These are phyloP conservation scores for Immersiella caudata DNA, from an alignment of 495 filamentous ascomycete species.

Conservation along the genomic window DNA sequence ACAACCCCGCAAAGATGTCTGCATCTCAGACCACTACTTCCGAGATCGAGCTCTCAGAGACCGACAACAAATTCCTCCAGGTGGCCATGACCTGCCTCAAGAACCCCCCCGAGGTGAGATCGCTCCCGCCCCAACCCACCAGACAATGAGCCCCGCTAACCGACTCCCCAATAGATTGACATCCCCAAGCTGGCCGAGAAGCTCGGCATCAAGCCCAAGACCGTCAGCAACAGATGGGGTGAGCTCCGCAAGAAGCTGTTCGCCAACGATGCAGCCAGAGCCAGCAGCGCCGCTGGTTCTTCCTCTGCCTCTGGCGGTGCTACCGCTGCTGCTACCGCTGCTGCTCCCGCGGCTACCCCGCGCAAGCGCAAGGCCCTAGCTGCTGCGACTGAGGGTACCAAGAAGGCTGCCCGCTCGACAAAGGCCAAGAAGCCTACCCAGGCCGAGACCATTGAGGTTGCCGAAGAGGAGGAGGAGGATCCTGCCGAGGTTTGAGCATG, in stretches of 20 bases:
- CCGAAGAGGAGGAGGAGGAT: background rate
- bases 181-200: slow-evolving; percentile 5
- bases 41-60: slow-evolving; percentile 1
- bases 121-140: background rate
- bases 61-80: slow-evolving; percentile 11
- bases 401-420: background rate
- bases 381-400: background rate
- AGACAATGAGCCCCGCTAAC: no score
- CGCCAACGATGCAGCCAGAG: background rate
- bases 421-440: background rate
- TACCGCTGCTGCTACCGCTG: no score
- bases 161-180: slow-evolving; percentile 12
- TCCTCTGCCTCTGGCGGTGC: no score
- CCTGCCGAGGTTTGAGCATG: background rate
- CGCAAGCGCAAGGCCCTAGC: slow-evolving; percentile 18
- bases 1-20: background rate
- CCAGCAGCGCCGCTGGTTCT: background rate
- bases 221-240: slow-evolving; percentile 22
- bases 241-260: slow-evolving; percentile 18
- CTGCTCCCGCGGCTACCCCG: background rate
- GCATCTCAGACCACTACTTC: background rate
- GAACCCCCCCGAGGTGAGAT: slow-evolving; percentile 20
- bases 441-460: background rate
- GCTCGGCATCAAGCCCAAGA: slow-evolving; percentile 23
- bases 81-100: slow-evolving; percentile 18